These are phyloP conservation scores for Botrytis aclada DNA, from an alignment of 2,329 filamentous ascomycete species.

Conservation along the genomic window DNA sequence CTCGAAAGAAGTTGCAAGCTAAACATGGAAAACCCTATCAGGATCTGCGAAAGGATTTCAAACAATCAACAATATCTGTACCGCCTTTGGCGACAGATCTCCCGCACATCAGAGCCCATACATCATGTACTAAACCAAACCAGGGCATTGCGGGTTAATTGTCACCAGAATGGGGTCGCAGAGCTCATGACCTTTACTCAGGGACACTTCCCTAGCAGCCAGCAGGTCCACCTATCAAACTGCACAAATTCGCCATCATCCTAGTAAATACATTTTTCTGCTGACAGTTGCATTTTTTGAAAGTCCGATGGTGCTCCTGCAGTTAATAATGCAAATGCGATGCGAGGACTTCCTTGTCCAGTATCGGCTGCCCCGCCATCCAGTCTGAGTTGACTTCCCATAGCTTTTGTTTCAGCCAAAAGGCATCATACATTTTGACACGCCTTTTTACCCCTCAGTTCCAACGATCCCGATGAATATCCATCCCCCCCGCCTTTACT, in stretches of 20 bases:
- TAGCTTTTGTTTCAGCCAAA: conserved; percentile 13
- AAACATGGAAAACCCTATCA: not conserved
- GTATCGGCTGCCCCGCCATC: conserved; percentile 16
- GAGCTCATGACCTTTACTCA: conserved; percentile 18
- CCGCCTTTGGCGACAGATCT: conserved; percentile 22
- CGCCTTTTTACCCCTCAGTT: conserved; percentile 1
- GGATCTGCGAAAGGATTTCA: conserved; percentile 1
- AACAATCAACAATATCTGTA: not conserved
- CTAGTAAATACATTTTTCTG: not conserved
- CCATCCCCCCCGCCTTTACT: not conserved
- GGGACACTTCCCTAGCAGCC: not conserved
- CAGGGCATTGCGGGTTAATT: conserved; percentile 11
- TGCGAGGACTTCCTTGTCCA: conserved; percentile 2
- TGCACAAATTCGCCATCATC: conserved; percentile 14
- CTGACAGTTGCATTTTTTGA: not conserved
- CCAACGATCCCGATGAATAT: conserved; percentile 1
- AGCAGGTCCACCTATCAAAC: conserved; percentile 12
- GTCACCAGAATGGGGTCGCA: conserved; percentile 17
- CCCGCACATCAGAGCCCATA: conserved; percentile 14
- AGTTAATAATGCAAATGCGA: not conserved
- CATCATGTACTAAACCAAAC: conserved; percentile 7
- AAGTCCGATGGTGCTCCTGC: conserved; percentile 12
- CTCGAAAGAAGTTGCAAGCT: not conserved
- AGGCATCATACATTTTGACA: conserved; percentile 1
- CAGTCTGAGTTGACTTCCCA: conserved; percentile 16